Evolutionary conservation across 2,329 filamentous ascomycete species (phyloP), one percentile per base, ranked within the genome.

Genomic region (Cercospora sesami): DNA sequence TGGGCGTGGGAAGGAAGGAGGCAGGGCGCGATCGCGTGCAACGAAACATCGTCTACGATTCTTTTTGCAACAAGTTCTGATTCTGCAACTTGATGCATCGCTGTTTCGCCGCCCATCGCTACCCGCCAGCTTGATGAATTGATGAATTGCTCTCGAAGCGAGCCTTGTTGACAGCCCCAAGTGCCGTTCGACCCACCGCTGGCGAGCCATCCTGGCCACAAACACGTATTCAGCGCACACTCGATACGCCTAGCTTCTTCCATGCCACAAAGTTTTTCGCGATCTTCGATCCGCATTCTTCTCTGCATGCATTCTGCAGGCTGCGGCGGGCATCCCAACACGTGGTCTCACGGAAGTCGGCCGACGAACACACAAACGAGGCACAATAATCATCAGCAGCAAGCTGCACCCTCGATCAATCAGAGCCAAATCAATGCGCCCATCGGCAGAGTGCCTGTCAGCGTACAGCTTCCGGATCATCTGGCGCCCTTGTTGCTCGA

Each of bases 211-310:
- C 26, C 60, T n/a, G 36, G n/a, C 60, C 60, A 26, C 36, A 36
- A 39, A 28, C 59, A 61, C 33, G 33, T 61, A 39, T 64, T n/a
- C 18, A 33, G 45, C 61, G 48, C 45, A 28, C 51, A 33, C 28
- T 33, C 9, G 18, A 23, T 4, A 16, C 21, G 16, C 60, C 53
- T 48, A 45, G 51, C 51, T 57, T 59, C 26, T 39, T 48, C 60
- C 57, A 67, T 30, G 61, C 55, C 31, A 61, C 57, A 58, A 69
- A 60, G 63, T 45, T 62, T 66, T 58, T 26, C 42, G 39, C 53
- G 23, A 65, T 70, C 64, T 68, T 66, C 66, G 66, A 70, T 70
- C 16, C 28, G 60, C 23, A 65, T 51, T 39, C 21, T 45, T 63
- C 28, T 53, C 39, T 65, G 59, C 67, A 66, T 65, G 62, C 60